Conservation (phyloP, 805 yeast species). For the Nakazawaea wickerhamii region DNA sequence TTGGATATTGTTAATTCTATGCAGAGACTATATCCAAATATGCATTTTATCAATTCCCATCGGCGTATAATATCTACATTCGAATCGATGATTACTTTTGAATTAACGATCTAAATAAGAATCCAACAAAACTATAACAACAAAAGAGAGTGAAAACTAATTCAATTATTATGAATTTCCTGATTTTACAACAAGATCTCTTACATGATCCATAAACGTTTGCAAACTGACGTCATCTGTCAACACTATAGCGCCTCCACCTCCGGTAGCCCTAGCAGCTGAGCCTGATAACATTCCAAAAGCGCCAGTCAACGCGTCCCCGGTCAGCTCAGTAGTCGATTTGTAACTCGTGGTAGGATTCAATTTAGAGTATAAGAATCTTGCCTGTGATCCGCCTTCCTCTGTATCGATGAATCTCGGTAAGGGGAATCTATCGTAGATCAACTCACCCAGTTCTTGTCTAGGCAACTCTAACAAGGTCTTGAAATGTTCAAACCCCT, state of each 20-base stretch:
- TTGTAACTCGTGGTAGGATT: conserved; percentile 61
- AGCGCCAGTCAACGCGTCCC: conserved; percentile 20
- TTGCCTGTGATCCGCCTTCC: conserved; percentile 72
- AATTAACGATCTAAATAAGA: no score
- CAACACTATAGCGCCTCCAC: conserved; percentile 33
- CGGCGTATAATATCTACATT: no score
- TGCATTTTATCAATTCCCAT: no score
- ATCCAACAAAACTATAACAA: no score
- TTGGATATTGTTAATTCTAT: no score
- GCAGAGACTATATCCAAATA: no score
- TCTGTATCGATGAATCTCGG: conserved; percentile 71
- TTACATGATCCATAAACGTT: conserved; percentile 50
- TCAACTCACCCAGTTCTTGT: conserved; percentile 57
- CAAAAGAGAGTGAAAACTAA: no score
- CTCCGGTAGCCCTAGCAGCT: conserved; percentile 15
- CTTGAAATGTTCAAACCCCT: conserved; percentile 54
- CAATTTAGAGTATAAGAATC: conserved; percentile 63
- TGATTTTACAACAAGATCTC: conserved; percentile 27
- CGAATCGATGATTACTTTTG: no score
- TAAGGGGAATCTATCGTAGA: conserved; percentile 63
- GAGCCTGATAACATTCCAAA: conserved; percentile 25
- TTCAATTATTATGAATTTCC: neutral
- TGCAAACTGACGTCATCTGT: conserved; percentile 60
- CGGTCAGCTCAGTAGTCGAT: conserved; percentile 21
- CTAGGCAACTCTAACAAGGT: conserved; percentile 58